Base-by-base conservation (phyloP, 768 basidiomycete species). In the Crassisporium funariophilum region DNA sequence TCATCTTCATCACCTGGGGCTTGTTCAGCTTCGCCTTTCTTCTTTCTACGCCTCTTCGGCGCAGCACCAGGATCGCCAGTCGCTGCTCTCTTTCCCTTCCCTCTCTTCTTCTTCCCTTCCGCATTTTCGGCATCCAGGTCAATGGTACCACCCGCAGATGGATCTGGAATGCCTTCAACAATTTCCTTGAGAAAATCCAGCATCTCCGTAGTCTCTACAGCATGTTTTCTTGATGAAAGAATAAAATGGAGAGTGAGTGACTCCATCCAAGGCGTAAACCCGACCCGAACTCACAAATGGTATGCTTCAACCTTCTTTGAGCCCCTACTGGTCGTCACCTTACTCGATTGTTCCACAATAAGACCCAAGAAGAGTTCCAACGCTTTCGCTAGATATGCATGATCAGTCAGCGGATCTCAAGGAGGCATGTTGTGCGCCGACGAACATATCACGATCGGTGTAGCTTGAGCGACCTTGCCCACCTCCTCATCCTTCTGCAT, bases 401-500 rank as follows among this genome's bases (percentile, higher is more conserved):
- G 38, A 34, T 27, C 15, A 47, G 19, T 24, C 23, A 19, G 33
- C 33, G 15, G 15, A 38, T 48, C 15, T 37, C 12, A 16, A 3
- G 13, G 27, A 34, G 47, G 11, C 21, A 36, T 8, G 22, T 6
- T 21, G 25, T 15, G 41, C 13, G 17, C 27, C 22, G 20, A 47
- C 91, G 65, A 60, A 97, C 95, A 98, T 58, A 98, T 97, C 47
- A 98, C 91, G 49, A 98, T 81, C 1, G 95, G 95, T 4, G 95
- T 95, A 20, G 92, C 94, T 63, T 94, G 91, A 2, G 95, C 93
- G 23, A 98, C 92, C 66, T 98, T 98, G 47, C 95, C 95, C 15
- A 98, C 95, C 63, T 98, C 95, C 63, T 98, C 95, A 62, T 98
- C 95, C 64, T 94, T 93, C 74, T 98, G 95, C 91, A 98, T 98